Percentiles rank a stretch among this genome's conserved stretches.
phyloP scores from a whole-genome alignment of 345 rosid species.

The Lumnitzera littorea region DNA sequence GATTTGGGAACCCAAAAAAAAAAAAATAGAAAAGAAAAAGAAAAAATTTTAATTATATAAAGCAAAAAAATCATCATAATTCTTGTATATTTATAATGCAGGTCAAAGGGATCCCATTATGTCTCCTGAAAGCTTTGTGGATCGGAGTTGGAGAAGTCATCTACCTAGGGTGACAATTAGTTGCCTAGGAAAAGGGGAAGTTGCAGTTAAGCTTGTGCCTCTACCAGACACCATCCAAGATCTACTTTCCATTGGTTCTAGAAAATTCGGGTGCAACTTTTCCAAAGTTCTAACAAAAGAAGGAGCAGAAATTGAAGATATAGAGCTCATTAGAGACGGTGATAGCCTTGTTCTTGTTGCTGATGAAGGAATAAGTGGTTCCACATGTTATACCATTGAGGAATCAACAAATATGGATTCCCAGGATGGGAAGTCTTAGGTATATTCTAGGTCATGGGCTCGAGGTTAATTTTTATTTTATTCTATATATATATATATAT shows the following conservation, averaged over 20 bases:
- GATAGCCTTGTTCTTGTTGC: conserved; percentile 57
- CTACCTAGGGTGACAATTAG: conserved; percentile 49
- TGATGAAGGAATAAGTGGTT: conserved; percentile 3
- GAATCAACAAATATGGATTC: too few species aligned
- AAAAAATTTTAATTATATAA: too few species aligned
- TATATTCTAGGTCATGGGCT: too few species aligned
- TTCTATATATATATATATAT: too few species aligned
- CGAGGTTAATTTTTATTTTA: too few species aligned
- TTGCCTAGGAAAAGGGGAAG: conserved; percentile 41
- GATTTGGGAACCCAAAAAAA: too few species aligned
- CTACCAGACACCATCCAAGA: conserved; percentile 62
- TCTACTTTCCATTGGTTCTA: conserved; percentile 40
- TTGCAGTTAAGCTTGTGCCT: conserved; percentile 36
- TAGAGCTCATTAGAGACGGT: conserved; percentile 69
- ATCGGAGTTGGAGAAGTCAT: conserved; percentile 12
- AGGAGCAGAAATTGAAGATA: conserved; percentile 72
- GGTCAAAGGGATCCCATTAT: conserved; percentile 20
- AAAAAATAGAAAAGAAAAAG: too few species aligned
- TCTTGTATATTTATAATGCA: conserved; percentile 9
- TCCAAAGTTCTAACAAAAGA: conserved; percentile 45
- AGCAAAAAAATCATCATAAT: too few species aligned
- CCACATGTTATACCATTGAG: too few species aligned
- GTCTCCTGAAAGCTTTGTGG: conserved; percentile 9
- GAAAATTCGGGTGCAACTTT: conserved; percentile 35
- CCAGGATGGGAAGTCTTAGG: too few species aligned